Evolutionary conservation across 345 rosid species (phyloP), one percentile per base, ranked within the genome.

Genomic region (Brassica carinata): DNA sequence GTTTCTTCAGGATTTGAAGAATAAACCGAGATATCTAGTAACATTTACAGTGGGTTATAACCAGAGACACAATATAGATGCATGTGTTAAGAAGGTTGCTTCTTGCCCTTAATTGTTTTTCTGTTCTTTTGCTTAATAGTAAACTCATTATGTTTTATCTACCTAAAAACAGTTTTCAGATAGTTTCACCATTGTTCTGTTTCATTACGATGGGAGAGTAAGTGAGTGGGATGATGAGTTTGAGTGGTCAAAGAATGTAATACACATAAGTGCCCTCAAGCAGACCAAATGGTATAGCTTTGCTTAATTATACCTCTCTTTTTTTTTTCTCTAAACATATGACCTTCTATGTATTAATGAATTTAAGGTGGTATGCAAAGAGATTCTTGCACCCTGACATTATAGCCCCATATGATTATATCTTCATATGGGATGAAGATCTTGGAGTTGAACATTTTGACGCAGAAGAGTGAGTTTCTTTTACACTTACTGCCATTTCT

Each of bases 391-490:
- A 94, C 86, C 98, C 98, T 69, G 96, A 94, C 79, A 75, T 94
- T 57, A 88, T 91, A 18, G 91, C 96, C 26, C 81, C 89, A 43
- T 94, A 91, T 71, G 97, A 94, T 65, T 92, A 89, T 84, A 90
- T 94, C 74, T 92, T 94, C 76, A 90, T 94, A 53, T 94, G 98
- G 97, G 97, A 94, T 73, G 98, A 94, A 85, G 97, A 94, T 87
- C 97, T 94, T 80, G 97, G 96, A 68, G 89, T 92, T 30, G 96
- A 92, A 36, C 91, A 94, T 84, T 94, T 91, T 40, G 84, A 91
- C 68, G 92, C 87, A 30, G 92, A 92, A 15, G 93, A 89, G 98
- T 90, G 79, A 74, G 83, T 71, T 63, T 63, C 31, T 48, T 67
- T 74, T 5, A 55, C 43, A 10, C 63, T 67, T 58, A 48, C 18